A percentile compares a stretch with the other conserved stretches of the same genome.
phyloP scores from a whole-genome alignment of 768 basidiomycete species.

The Favolaschia claudopus region DNA sequence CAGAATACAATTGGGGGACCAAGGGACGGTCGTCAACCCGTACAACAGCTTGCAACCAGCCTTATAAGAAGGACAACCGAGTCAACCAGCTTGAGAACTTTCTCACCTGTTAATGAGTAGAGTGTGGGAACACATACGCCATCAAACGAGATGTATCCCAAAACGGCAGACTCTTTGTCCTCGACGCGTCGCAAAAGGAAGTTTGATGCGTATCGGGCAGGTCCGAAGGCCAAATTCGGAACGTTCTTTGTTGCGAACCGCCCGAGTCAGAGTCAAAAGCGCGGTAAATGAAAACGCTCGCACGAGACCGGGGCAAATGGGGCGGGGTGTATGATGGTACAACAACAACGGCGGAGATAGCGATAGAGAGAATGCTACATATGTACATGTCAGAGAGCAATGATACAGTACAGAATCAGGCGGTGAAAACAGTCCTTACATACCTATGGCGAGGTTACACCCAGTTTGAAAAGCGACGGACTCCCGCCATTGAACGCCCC shows the following conservation, averaged over 20 bases:
- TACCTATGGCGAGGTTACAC: too few species aligned
- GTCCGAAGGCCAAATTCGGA: too few species aligned
- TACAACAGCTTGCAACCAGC: not conserved
- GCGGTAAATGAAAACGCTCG: not conserved
- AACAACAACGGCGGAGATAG: too few species aligned
- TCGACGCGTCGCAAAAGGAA: not conserved
- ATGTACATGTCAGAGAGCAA: too few species aligned
- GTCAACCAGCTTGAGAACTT: slow-evolving; percentile 17
- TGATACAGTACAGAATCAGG: too few species aligned
- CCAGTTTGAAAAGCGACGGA: too few species aligned
- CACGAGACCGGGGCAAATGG: too few species aligned
- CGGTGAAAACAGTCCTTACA: too few species aligned
- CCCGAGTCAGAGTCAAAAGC: not conserved
- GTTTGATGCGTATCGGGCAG: too few species aligned
- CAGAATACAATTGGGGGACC: slow-evolving; percentile 15
- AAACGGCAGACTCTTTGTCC: not conserved
- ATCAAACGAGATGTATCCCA: slow-evolving; percentile 11
- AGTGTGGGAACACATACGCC: not conserved
- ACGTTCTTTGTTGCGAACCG: not conserved
- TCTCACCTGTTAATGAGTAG: slow-evolving; percentile 8
- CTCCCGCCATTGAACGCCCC: too few species aligned
- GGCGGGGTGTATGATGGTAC: too few species aligned
- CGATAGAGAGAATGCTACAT: too few species aligned
- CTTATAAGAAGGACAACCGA: slow-evolving; percentile 4
- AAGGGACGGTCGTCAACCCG: slow-evolving; percentile 4